Base-by-base conservation (phyloP, 2,329 filamentous ascomycete species). In the Diaporthe ampelina region DNA sequence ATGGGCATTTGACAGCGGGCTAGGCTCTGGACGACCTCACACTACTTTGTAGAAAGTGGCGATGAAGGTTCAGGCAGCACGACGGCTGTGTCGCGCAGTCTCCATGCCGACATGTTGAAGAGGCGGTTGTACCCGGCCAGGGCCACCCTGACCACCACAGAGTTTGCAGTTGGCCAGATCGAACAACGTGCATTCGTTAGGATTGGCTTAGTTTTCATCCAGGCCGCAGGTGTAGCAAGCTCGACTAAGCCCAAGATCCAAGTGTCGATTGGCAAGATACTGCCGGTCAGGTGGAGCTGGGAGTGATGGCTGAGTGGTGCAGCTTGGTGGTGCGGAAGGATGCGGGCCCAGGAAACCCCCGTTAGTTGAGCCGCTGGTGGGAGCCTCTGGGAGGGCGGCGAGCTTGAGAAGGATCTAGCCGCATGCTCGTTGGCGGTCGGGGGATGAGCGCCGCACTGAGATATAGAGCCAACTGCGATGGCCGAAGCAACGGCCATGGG, bases 391-490 rank as follows among this genome's bases (percentile, higher is more conserved):
- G 40, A 70, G 29, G 24, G 21, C 13, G 40, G 45, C 40, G 54
- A 37, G 45, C 61, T 19, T 67, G 26, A 37, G 45, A 52, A 67
- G 45, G 61, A 67, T 48, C 61, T 52, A 67, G 61, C 61, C 61
- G 43, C 45, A 67, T 67, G 61, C 45, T 10, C 40, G 29, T 50
- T 59, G 68, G 37, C 37, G 56, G 37, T 40, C 6, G 68, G 59
- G 43, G 32, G 45, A 67, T 35, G 61, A 32, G 45, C 45, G 63
- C 11, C 45, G 45, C 17, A 11, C 6, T 40, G 45, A 52, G 63
- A 52, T 50, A 19, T 26, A 37, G 32, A 52, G 63, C 63, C 63
- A 37, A 67, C 26, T 67, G 45, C 63, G 45, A 26, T n/a, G 56
- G 35, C 69, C 43, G 56, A 61, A 48, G 32, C 40, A 50, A 50